Evolutionary conservation across 768 basidiomycete genomes (phyloP), one percentile per base, ranked within the genome.

Genomic region (Russula compacta): DNA sequence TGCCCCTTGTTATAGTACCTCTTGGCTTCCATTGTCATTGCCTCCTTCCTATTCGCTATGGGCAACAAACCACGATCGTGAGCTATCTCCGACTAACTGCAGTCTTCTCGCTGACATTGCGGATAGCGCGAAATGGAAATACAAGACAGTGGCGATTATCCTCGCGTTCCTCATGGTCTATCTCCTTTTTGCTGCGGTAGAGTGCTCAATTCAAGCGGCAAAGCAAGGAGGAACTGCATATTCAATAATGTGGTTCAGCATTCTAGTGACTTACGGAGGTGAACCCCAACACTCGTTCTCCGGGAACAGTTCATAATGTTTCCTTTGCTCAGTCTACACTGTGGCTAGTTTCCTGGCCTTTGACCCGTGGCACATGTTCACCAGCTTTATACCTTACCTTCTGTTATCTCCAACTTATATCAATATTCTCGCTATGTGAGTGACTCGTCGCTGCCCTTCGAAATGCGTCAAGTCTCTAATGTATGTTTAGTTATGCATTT

Each of bases 351-450:
- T 97, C 42, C 75, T 98, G 43, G 91, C 92, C 0, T 82, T 95
- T 59, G 97, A 99, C 72, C 95, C 97, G 4, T 95, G 92, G 92
- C 95, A 98, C 73, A 84, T 98, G 77, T 51, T 97, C 64, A 98
- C 95, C 9, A 93, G 90, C 67, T 93, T 94, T 69, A 67, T 86
- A 14, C 92, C 91, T 53, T 99, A 97, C 69, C 73, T 98, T 69
- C 75, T 98, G 19, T 80, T 97, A 57, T 89, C 86, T 3, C 92
- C 94, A 32, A 84, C 83, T 33, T 89, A 88, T 66, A 81, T 90
- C 69, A 88, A 87, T 69, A 78, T 89, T 61, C 73, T 90, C 57
- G 86, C 84, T 71, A 84, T 93, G 86, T 90, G 58, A 69, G 87
- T 60, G 56, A 40, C 24, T 51, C 43, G 29, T 43, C 36, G 14